Base-by-base conservation (phyloP, 768 basidiomycete genomes). In the Amanita brunnescens region DNA sequence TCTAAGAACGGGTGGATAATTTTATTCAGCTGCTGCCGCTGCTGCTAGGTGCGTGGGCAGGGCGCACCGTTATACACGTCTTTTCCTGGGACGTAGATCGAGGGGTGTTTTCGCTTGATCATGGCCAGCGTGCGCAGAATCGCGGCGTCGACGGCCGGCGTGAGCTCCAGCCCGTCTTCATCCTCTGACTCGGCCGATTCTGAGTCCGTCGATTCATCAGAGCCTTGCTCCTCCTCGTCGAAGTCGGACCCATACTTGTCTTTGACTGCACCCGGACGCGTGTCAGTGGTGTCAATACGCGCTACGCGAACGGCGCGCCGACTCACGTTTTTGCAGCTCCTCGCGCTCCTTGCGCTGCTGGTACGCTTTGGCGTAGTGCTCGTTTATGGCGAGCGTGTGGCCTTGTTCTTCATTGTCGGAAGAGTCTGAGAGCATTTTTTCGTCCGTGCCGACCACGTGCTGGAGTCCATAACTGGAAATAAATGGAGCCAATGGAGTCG, bases 131-230 rank as follows among this genome's bases (percentile, higher is more conserved):
- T 98, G 43, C 91, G 75, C 35, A 98, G 75, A 59, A 98, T 96
- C 16, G 96, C 96, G 39, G 83, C 96, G 60, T 97, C 95, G 45
- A 97, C 80, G 0, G 84, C 85, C 3, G 93, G 92, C 0, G 94
- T 98, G 46, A 98, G 78, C 63, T 97, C 90, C 58, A 91, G 91
- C 12, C 93, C 96, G 52, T 95, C 88, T 61, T 93, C 89, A 63
- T 98, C 94, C 62, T 98, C 94, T 1, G 81, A 81, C 59, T 91
- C 89, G 38, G 80, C 84, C 24, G 78, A 77, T 62, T 91, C 87
- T 0, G 84, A 87, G 60, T 87, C 85, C 6, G 74, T 73, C 3
- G 62, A 63, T n/a, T 66, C 70, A 2, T 72, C 73, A 2, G 76
- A 80, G 14, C 72, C 73, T 1, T n/a, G n/a, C n/a, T 70, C 75